phyloP scores from a whole-genome alignment of 164 flowering plant species.

The Cinnamomum micranthum region DNA sequence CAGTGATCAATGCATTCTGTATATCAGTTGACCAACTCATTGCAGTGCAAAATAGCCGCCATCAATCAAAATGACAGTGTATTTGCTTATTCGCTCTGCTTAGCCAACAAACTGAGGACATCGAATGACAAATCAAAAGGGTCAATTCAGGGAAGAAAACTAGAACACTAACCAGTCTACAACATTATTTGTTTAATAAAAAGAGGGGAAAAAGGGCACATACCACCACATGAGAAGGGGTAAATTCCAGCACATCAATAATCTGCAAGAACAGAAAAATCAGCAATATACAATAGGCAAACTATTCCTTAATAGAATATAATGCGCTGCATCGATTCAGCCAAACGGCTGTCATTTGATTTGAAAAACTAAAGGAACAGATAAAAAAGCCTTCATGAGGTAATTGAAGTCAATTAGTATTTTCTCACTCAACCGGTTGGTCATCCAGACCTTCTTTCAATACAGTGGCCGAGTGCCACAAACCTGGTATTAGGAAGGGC shows the following conservation, averaged over 20 bases:
- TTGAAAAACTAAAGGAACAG: not conserved
- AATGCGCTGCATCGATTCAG: not conserved
- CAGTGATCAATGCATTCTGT: too few relatives aligned
- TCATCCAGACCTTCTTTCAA: too few relatives aligned
- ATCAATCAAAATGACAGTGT: too few relatives aligned
- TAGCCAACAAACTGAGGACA: too few relatives aligned
- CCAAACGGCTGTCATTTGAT: not conserved
- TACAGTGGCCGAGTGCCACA: too few relatives aligned
- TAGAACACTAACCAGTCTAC: not conserved
- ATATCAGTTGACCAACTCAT: too few relatives aligned
- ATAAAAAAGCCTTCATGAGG: not conserved
- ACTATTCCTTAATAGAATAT: not conserved
- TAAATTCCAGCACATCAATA: conserved; percentile 72
- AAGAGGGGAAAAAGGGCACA: conserved; percentile 8
- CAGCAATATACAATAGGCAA: not conserved
- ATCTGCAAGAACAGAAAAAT: conserved; percentile 50
- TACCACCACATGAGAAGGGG: conserved; percentile 96
- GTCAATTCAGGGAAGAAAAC: not conserved
- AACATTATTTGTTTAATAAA: not conserved
- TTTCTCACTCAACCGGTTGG: too few relatives aligned
- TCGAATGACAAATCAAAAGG: not conserved
- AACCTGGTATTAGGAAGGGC: too few relatives aligned
- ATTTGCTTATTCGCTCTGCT: too few relatives aligned
- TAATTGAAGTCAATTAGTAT: too few relatives aligned
- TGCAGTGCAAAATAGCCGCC: too few relatives aligned